Evolutionary conservation across 192 early-diverging fungal species (phyloP), one percentile per base, ranked within the genome.

Genomic region (Backusella macrospora): DNA sequence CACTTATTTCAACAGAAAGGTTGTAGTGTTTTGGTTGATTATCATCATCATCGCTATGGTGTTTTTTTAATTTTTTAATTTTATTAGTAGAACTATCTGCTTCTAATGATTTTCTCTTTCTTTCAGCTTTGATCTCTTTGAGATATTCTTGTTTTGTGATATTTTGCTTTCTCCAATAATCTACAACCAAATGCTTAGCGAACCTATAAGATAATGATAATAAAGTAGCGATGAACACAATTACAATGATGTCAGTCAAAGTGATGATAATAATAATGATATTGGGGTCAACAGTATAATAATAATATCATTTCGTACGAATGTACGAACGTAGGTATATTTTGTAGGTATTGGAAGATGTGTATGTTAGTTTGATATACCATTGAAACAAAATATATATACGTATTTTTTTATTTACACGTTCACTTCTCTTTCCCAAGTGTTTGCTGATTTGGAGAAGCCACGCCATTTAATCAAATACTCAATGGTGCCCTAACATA

Each of bases 401-500:
- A 43, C 18, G 5, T 34, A 34, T 62, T 29, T 29, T 12, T 15
- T 40, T 43, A 43, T 29, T 68, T 47, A 68, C 67, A 68, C 42
- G 15, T 68, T 46, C 5, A 3, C 26, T 16, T 68, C 67, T 44
- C 42, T 47, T 45, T 68, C 67, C 67, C 67, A 68, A 26, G 26
- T 23, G 15, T 47, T 68, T 8, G 26, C 23, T 12, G 10, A 42
- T n/a, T 9, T 14, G 5, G 5, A 9, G 29, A 46, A 68, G 26
- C 23, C 26, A 0, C 44, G 43, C 67, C 67, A 68, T 47, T 68
- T 68, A 5, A 68, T 46, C 5, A 47, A 43, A 23, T 68, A 68
- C 13, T 68, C 67, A 34, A 68, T 42, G 16, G 37, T n/a, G 40
- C 40, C 40, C 65, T 66, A 40, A 23, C 65, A 66, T 34, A 34